Base-by-base conservation (phyloP, 345 rosid genomes). In the Ceriops zippeliana region DNA sequence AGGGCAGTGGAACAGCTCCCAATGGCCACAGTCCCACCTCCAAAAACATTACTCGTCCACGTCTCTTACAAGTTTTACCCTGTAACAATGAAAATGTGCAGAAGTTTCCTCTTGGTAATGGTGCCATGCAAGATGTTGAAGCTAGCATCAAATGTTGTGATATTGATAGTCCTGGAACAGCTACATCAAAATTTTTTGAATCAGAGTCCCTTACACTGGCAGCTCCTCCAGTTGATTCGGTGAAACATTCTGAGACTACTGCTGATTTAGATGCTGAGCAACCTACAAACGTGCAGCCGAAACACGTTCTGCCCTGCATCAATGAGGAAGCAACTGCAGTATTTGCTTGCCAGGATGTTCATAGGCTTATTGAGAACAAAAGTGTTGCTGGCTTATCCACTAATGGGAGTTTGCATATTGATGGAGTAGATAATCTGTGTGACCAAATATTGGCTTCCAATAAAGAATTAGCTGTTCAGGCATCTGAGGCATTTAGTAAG, bases 111-210 rank as follows among this genome's bases (percentile, higher is more conserved):
- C 53, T 58, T 79, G 80, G 71, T 76, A 76, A 77, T 79, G 78
- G 82, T 60, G 76, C 51, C 8, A 53, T 69, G 70, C 86, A 75
- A 47, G 82, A 77, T 70, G 77, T 52, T 73, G 79, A 70, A 72
- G 68, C 58, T 27, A 80, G 66, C 76, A 67, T 56, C 56, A 83
- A 82, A 76, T 83, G 78, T 52, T 90, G 76, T 69, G 92, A 85
- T 59, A 73, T 70, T 78, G 90, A 89, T 75, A 83, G 87, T 77
- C 85, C 87, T 65, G 90, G 87, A 73, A 85, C 87, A 52, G 96
- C 87, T 62, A 87, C 92, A 38, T 80, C 96, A 51, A 84, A 86
- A 62, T 79, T 82, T 67, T 66, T 75, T 10, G 87, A 87, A 80
- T 74, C 75, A 16, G 52, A 52, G 7, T 38, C 82, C 47, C 56